These are phyloP conservation scores for Sporothrix mexicana DNA, from an alignment of 2,329 filamentous ascomycete species.

Conservation along the genomic window DNA sequence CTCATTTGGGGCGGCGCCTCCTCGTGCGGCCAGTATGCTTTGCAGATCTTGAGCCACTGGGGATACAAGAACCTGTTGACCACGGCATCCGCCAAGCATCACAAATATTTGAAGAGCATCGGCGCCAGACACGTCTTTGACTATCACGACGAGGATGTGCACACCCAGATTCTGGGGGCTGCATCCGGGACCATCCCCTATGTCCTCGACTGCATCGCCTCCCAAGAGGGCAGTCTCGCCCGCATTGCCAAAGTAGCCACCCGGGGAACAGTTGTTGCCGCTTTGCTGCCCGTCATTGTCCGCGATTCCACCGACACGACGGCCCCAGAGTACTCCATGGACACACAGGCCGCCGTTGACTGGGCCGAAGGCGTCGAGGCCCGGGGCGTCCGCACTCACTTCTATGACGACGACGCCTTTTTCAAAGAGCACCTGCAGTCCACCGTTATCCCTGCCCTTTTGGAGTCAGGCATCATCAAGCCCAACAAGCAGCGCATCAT, in stretches of 20 bases:
- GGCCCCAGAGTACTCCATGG: slow-evolving; percentile 9
- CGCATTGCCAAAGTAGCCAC: not conserved
- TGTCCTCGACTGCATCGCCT: slow-evolving; percentile 26
- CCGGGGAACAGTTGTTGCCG: not conserved
- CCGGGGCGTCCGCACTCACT: slow-evolving; percentile 12
- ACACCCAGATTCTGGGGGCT: not conserved
- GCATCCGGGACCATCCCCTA: not conserved
- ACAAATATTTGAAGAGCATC: not conserved
- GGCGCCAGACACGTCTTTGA: slow-evolving; percentile 4
- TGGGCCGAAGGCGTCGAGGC: slow-evolving; percentile 24
- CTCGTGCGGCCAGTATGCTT: slow-evolving; percentile 19
- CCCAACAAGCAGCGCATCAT: slow-evolving; percentile 26
- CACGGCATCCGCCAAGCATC: not conserved
- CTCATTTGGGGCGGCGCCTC: slow-evolving; percentile 25
- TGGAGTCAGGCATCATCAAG: slow-evolving; percentile 6
- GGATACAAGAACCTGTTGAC: slow-evolving; percentile 22
- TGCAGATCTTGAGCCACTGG: slow-evolving; percentile 18
- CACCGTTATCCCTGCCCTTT: not conserved
- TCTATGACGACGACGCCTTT: slow-evolving; percentile 14
- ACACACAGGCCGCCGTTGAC: not conserved
- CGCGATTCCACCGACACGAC: slow-evolving; percentile 7
- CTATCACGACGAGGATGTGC: slow-evolving; percentile 1
- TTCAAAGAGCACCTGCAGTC: slow-evolving; percentile 22
- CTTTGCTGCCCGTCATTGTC: not conserved
- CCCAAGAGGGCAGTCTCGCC: slow-evolving; percentile 8